Conservation (phyloP, 2,329 filamentous ascomycete species). For the Fusarium nanum region DNA sequence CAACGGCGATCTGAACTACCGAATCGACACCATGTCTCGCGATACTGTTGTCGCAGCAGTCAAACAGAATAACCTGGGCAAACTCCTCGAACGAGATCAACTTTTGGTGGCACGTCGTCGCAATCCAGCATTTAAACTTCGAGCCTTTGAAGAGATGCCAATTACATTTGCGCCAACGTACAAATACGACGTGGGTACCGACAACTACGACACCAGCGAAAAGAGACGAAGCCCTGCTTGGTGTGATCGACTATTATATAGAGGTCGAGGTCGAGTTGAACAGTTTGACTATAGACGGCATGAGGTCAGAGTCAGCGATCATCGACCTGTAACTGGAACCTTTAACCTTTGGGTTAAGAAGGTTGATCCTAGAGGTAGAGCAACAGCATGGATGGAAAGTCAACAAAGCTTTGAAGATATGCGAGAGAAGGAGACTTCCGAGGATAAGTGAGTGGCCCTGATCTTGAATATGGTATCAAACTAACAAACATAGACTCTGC, state of each 20-base stretch:
- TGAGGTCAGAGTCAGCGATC: slow-evolving; percentile 91
- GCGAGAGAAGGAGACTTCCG: slow-evolving; percentile 73
- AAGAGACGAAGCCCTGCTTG: slow-evolving; percentile 95
- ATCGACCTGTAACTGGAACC: slow-evolving; percentile 87
- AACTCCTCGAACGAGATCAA: slow-evolving; percentile 93
- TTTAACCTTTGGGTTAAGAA: slow-evolving; percentile 89
- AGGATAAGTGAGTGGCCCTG: slow-evolving; percentile 76
- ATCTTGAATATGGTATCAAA: too few species aligned
- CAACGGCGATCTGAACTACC: slow-evolving; percentile 97
- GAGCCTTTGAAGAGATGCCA: slow-evolving; percentile 88
- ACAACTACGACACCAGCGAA: slow-evolving; percentile 93
- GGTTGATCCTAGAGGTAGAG: slow-evolving; percentile 75
- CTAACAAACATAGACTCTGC: slow-evolving; percentile 55
- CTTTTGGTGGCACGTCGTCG: slow-evolving; percentile 88
- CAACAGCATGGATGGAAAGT: slow-evolving; percentile 76
- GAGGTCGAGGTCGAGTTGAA: slow-evolving; percentile 82
- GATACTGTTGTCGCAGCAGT: slow-evolving; percentile 91
- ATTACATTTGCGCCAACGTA: slow-evolving; percentile 97
- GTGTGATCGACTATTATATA: slow-evolving; percentile 94
- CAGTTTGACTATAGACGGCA: slow-evolving; percentile 90
- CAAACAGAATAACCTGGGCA: slow-evolving; percentile 80
- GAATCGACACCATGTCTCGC: slow-evolving; percentile 95
- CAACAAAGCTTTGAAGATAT: slow-evolving; percentile 80
- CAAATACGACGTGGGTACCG: slow-evolving; percentile 97
- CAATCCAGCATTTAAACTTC: slow-evolving; percentile 88